Conservation (phyloP, 2,329 filamentous ascomycete species). For the Dendrostoma leiphaemia region DNA sequence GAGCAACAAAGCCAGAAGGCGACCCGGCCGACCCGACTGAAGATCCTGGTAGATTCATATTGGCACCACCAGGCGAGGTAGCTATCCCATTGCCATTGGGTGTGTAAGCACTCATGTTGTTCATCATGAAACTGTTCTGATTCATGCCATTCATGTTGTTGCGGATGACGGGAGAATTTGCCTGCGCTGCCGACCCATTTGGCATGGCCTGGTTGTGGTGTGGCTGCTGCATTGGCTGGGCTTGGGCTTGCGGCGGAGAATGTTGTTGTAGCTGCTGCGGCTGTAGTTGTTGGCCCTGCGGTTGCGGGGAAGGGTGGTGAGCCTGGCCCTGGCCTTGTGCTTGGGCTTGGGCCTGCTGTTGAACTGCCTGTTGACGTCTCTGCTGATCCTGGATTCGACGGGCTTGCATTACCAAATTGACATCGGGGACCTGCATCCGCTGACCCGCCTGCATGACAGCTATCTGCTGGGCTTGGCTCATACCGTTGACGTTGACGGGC, state of each 20-base stretch:
- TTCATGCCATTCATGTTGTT: slow-evolving; percentile 38
- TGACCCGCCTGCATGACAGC: slow-evolving; percentile 58
- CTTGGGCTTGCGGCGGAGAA: slow-evolving; percentile 26
- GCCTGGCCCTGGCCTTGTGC: slow-evolving; percentile 36
- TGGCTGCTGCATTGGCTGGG: slow-evolving; percentile 30
- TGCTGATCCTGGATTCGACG: slow-evolving; percentile 67
- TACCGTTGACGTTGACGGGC: slow-evolving; percentile 53
- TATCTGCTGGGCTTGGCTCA: slow-evolving; percentile 66
- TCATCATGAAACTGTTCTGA: slow-evolving; percentile 53
- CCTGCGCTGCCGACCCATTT: slow-evolving; percentile 19
- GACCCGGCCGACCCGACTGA: slow-evolving; percentile 44
- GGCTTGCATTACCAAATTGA: slow-evolving; percentile 59
- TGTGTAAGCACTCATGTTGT: slow-evolving; percentile 47
- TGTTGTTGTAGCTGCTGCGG: slow-evolving; percentile 28
- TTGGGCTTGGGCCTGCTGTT: slow-evolving; percentile 26
- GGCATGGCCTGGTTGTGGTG: slow-evolving; percentile 35
- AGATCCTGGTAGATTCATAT: slow-evolving; percentile 48
- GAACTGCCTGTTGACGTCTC: slow-evolving; percentile 28
- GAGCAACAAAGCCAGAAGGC: slow-evolving; percentile 22
- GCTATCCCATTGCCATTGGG: slow-evolving; percentile 42
- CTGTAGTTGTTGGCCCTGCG: slow-evolving; percentile 32
- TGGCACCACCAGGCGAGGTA: slow-evolving; percentile 39
- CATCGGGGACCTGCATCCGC: slow-evolving; percentile 57
- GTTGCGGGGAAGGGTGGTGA: slow-evolving; percentile 36
- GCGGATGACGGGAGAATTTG: slow-evolving; percentile 25